Percentiles rank a stretch among this genome's conserved stretches.
These are phyloP conservation scores for Aurinia saxatilis DNA, from an alignment of 345 rosid species.

Conservation along the genomic window DNA sequence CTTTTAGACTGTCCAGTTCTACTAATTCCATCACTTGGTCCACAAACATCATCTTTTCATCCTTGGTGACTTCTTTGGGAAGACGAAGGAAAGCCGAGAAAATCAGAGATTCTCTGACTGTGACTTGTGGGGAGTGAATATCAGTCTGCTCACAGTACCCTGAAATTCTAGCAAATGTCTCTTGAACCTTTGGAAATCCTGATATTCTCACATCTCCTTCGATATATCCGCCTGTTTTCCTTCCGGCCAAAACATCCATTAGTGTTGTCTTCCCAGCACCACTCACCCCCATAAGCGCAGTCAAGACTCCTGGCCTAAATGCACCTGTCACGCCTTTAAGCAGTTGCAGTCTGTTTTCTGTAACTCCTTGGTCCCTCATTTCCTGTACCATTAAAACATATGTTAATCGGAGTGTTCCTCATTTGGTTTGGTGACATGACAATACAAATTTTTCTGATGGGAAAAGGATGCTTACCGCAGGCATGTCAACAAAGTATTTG, in stretches of 20 bases:
- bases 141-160: conserved; percentile 89
- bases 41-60: conserved; percentile 71
- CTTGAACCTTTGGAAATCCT: conserved; percentile 77
- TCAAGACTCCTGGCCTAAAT: conserved; percentile 87
- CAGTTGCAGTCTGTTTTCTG: conserved; percentile 58
- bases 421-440: too few species aligned
- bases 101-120: conserved; percentile 72
- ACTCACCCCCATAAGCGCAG: conserved; percentile 91
- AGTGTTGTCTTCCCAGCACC: conserved; percentile 95
- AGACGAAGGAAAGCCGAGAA: conserved; percentile 86
- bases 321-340: conserved; percentile 65
- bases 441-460: background rate
- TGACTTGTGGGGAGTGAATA: conserved; percentile 88
- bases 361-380: conserved; percentile 85
- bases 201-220: conserved; percentile 82
- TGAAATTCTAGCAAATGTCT: conserved; percentile 88
- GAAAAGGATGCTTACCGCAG: conserved; percentile 35
- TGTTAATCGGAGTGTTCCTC: too few species aligned
- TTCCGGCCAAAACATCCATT: conserved; percentile 95
- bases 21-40: conserved; percentile 66
- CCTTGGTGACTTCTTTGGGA: conserved; percentile 56
- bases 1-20: conserved; percentile 47
- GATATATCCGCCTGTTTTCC: conserved; percentile 82
- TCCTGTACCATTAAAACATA: conserved; percentile 37
- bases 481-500: conserved; percentile 73